Evolutionary conservation across 2,329 filamentous ascomycete genomes (phyloP).

Genomic region (Nakataea oryzae): DNA sequence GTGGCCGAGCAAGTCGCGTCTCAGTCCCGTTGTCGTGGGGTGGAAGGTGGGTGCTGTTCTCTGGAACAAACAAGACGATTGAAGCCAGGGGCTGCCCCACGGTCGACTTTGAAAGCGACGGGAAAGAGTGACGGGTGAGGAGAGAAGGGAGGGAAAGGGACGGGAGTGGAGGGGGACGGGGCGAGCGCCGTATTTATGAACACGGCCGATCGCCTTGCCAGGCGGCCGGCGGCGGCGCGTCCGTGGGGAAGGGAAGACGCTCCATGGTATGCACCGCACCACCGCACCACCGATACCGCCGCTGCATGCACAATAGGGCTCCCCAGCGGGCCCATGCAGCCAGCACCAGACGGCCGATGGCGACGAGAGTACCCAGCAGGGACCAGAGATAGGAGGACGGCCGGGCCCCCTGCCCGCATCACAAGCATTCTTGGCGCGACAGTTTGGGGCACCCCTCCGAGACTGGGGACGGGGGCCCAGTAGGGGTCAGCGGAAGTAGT

Average conservation of each 20-base stretch:
- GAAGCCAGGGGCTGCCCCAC: background rate
- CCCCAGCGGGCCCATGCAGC: background rate
- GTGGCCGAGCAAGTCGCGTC: background rate
- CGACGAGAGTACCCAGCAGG: background rate
- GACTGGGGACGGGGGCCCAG: background rate
- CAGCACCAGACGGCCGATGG: background rate
- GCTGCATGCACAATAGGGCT: too few species aligned
- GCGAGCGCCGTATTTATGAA: background rate
- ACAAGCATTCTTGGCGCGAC: constrained; percentile 2
- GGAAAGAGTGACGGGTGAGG: background rate
- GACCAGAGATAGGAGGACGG: background rate
- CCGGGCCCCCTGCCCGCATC: background rate
- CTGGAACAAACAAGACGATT: background rate
- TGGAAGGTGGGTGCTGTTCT: background rate
- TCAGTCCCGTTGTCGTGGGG: background rate
- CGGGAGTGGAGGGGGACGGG: background rate
- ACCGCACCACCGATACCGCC: background rate
- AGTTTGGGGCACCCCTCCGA: constrained; percentile 2
- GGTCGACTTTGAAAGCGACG: background rate
- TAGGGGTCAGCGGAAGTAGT: background rate
- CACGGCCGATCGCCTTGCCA: background rate
- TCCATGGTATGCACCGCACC: background rate
- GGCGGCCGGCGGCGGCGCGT: background rate
- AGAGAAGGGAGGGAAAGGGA: background rate
- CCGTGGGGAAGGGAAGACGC: background rate